A percentile compares a stretch with the other conserved stretches of the same genome.
These are phyloP conservation scores for Plectosphaerella plurivora DNA, from an alignment of 2,329 filamentous ascomycete genomes.

Conservation along the genomic window DNA sequence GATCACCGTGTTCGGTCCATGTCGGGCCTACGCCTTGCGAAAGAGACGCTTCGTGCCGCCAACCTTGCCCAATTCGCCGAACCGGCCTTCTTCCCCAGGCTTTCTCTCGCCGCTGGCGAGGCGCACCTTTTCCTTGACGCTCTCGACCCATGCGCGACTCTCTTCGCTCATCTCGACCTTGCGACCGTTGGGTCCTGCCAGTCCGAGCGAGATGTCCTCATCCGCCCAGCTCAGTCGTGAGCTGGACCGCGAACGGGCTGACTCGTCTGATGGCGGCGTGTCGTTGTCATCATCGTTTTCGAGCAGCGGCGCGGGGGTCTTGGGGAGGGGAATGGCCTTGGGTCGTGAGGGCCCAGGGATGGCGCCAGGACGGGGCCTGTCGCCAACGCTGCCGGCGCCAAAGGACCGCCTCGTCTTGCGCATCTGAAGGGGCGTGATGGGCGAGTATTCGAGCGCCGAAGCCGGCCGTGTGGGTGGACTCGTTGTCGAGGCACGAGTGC, in stretches of 20 bases:
- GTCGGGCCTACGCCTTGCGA: conserved; percentile 32
- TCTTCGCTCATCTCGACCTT: conserved; percentile 65
- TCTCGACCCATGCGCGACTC: conserved; percentile 76
- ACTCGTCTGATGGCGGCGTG: conserved; percentile 36
- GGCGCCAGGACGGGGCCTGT: conserved; percentile 7
- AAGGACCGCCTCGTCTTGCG: conserved; percentile 49
- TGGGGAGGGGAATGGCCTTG: conserved; percentile 27
- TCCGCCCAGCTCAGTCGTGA: conserved; percentile 54
- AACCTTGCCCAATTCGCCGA: conserved; percentile 68
- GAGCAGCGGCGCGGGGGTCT: conserved; percentile 34
- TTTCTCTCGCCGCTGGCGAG: conserved; percentile 59
- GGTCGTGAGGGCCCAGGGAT: conserved; percentile 15
- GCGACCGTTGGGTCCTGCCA: conserved; percentile 66
- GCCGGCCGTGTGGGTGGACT: conserved; percentile 29
- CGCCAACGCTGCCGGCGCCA: conserved; percentile 23
- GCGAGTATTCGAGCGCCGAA: conserved; percentile 30
- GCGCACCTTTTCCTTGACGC: conserved; percentile 75
- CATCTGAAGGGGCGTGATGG: conserved; percentile 46
- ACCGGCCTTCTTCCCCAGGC: conserved; percentile 34
- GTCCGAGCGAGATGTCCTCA: conserved; percentile 58
- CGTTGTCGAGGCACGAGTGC: conserved; percentile 17
- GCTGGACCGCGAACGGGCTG: conserved; percentile 44
- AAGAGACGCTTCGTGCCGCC: conserved; percentile 71
- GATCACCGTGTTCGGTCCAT: too few relatives aligned
- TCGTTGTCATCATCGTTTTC: conserved; percentile 27